A percentile compares a stretch with the other conserved stretches of the same genome.
Evolutionary conservation across 1,284 basidiomycete genomes (phyloP).

Genomic region (Puccinia brachypodii): DNA sequence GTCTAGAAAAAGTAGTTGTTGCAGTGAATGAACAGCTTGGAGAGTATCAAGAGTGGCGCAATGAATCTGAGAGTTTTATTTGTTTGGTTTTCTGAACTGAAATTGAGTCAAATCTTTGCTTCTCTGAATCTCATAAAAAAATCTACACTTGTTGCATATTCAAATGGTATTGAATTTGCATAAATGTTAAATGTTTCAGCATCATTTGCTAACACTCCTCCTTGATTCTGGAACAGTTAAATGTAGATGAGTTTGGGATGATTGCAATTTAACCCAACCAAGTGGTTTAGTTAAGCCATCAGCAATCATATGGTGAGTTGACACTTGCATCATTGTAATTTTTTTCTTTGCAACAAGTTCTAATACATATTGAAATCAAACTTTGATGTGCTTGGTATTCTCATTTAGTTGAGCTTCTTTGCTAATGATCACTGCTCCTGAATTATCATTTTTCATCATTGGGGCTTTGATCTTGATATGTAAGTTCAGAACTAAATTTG

Average conservation of each 20-base stretch:
- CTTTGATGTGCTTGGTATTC: not conserved
- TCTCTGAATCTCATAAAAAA: too few species aligned
- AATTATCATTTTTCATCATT: not conserved
- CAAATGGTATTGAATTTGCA: not conserved
- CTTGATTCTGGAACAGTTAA: not conserved
- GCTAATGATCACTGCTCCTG: not conserved
- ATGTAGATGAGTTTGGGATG: not conserved
- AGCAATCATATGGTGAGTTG: not conserved
- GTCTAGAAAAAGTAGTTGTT: too few species aligned
- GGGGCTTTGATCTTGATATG: not conserved
- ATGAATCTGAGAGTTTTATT: too few species aligned
- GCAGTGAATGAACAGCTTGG: too few species aligned
- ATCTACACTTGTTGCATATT: too few species aligned
- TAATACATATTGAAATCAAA: not conserved
- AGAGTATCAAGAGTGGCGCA: too few species aligned
- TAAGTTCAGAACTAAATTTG: not conserved
- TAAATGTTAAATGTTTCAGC: not conserved
- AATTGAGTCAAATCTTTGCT: too few species aligned
- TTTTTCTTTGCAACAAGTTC: not conserved
- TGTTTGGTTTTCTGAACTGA: too few species aligned
- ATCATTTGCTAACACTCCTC: slow-evolving; percentile 7
- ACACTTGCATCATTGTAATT: not conserved
- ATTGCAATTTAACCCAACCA: not conserved
- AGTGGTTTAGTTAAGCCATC: not conserved
- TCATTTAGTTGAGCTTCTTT: not conserved